Base-by-base conservation (phyloP, 2,329 filamentous ascomycete genomes). In the Verticillium albo-atrum region DNA sequence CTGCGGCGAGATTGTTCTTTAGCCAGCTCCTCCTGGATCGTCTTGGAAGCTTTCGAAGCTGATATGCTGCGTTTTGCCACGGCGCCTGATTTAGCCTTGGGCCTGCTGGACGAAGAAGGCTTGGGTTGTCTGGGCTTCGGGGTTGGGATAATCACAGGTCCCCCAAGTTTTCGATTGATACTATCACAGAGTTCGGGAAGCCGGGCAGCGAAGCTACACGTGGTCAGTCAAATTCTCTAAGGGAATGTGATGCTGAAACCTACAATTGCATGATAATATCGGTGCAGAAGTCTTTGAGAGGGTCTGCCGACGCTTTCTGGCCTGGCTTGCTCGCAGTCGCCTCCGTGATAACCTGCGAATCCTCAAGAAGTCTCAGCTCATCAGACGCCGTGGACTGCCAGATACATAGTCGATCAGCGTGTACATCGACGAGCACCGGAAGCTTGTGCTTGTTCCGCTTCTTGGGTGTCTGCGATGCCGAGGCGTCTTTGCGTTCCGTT, bases 201-300 rank as follows among this genome's bases (percentile, higher is more conserved):
- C 34, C 90, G 87, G 15, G 89, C 85, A 34, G 89, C 87, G 70
- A 92, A 95, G 74, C 86, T 89, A 62, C 34, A 28, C 2, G 10
- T 35, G 55, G 60, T 83, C 64, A 83, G 77, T 53, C 53, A 52
- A 30, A 27, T 3, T 23, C 61, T 15, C n/a, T 12, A 3, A 15
- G 2, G 12, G 4, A 7, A 20, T 20, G 4, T 23, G 26, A 26
- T 54, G 4, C n/a, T n/a, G n/a, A n/a, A 25, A 74, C 85, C 80
- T 77, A 89, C 85, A 94, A 94, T 34, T 91, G 90, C 52, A 92
- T 77, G 65, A 95, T 86, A 47, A 95, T 88, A 68, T 95, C 90
- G 17, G 90, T 80, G 68, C 90, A 94, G 69, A 94, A 95, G 69
- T 89, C 88, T 63, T 83, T 85, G 6, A 93, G 75, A 6, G 88